Evolutionary conservation across 352 stramenopile species (phyloP).

Genomic region (Phytophthora constricta): DNA sequence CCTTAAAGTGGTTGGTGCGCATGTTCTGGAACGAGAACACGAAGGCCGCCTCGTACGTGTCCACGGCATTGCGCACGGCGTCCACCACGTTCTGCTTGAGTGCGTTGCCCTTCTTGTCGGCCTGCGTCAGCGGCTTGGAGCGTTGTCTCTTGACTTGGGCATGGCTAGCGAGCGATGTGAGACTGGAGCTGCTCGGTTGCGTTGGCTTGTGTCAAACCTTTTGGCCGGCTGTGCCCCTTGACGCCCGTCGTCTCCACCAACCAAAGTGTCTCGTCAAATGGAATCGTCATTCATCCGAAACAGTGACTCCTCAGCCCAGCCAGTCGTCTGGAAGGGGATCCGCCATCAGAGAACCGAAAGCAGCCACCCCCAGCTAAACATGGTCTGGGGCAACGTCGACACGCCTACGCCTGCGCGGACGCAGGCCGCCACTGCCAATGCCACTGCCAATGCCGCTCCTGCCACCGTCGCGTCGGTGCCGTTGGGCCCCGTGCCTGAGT

Average conservation of each 20-base stretch:
- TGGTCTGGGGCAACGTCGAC: slow-evolving; percentile 69
- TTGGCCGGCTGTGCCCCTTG: slow-evolving; percentile 14
- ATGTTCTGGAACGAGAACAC: slow-evolving; percentile 99
- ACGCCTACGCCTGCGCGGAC: slow-evolving; percentile 36
- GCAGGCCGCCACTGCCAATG: slow-evolving; percentile 25
- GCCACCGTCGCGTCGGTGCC: slow-evolving; percentile 5
- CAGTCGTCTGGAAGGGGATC: slow-evolving; percentile 50
- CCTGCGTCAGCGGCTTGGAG: slow-evolving; percentile 94
- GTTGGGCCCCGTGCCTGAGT: slow-evolving; percentile 34
- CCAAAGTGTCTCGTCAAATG: slow-evolving; percentile 44
- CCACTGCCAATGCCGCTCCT: slow-evolving; percentile 6
- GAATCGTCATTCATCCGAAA: background rate
- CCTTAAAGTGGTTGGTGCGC: slow-evolving; percentile 98
- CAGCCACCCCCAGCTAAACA: slow-evolving; percentile 37
- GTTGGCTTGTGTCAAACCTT: no score
- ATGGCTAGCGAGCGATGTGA: slow-evolving; percentile 41
- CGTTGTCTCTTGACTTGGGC: slow-evolving; percentile 91
- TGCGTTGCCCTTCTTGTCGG: slow-evolving; percentile 95
- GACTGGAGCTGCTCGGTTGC: background rate
- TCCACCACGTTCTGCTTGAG: slow-evolving; percentile 97
- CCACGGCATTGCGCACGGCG: slow-evolving; percentile 92
- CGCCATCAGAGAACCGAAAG: slow-evolving; percentile 26
- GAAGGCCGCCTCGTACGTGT: slow-evolving; percentile 94
- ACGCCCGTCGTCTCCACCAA: slow-evolving; percentile 51
- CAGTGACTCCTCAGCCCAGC: no score